Percentiles rank a stretch among this genome's conserved stretches.
phyloP scores from a whole-genome alignment of 1,284 basidiomycete genomes.

The Binderoboletus segoi region DNA sequence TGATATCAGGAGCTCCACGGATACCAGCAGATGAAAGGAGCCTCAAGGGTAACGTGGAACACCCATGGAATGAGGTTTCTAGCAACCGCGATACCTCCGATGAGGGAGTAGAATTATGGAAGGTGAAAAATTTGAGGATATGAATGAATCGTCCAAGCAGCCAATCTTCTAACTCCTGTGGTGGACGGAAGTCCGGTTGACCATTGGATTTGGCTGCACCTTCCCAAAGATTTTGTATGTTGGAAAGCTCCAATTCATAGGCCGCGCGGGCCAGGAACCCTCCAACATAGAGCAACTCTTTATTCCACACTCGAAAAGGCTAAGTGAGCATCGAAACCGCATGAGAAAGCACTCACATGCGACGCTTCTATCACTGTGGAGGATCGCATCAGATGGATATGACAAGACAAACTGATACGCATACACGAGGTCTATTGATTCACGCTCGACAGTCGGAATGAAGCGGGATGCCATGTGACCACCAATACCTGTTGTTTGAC shows the following conservation, averaged over 20 bases:
- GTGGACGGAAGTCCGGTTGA: conserved; percentile 26
- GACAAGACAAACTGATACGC: background rate
- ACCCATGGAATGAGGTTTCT: conserved; percentile 83
- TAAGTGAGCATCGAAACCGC: background rate
- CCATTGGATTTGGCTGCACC: conserved; percentile 41
- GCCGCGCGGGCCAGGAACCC: conserved; percentile 81
- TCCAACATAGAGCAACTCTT: conserved; percentile 83
- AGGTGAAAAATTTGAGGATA: conserved; percentile 88
- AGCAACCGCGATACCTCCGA: conserved; percentile 79
- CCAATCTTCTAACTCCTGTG: conserved; percentile 50
- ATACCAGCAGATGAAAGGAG: conserved; percentile 85
- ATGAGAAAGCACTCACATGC: conserved; percentile 49
- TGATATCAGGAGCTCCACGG: conserved; percentile 68
- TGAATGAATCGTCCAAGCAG: conserved; percentile 76
- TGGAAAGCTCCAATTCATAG: conserved; percentile 84
- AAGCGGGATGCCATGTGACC: conserved; percentile 53
- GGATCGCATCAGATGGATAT: background rate
- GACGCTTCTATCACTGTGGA: conserved; percentile 71
- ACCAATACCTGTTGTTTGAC: conserved; percentile 88
- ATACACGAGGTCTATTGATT: conserved; percentile 79
- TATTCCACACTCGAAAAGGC: conserved; percentile 73
- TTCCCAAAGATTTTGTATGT: conserved; percentile 59
- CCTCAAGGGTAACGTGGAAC: conserved; percentile 57
- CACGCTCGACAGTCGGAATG: conserved; percentile 96
- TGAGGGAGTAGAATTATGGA: conserved; percentile 86